Evolutionary conservation across 2,329 filamentous ascomycete species (phyloP), one percentile per base, ranked within the genome.

Genomic region (Xylaria sp.): DNA sequence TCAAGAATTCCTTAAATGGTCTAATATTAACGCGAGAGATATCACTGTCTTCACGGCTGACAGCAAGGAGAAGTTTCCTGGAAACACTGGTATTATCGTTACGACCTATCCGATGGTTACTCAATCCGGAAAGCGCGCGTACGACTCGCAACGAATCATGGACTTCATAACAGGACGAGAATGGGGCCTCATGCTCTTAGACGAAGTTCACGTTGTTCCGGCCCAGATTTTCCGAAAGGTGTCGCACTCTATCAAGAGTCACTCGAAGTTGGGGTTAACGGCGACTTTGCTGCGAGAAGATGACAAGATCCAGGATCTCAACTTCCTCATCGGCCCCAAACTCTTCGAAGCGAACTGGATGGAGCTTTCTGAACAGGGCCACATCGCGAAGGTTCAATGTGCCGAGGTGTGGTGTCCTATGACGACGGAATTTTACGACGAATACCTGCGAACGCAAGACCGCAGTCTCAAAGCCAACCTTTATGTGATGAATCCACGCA

Each of bases 41-140:
- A 92, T 99, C 69, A 91, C 92, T 35, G 87, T 96, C 57, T 99
- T 99, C 74, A 97, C 94, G 0, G 93, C 92, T 0, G 92, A 96
- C 66, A 91, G 91, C 72, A 99, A 99, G 75, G 81, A 82, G 55
- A 82, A 81, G 59, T 96, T 99, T 69, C 87, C 88, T 1, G 86
- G 92, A 54, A 93, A 91, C 70, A 96, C 94, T 1, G 94, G 94
- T 71, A 92, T 99, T 65, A 95, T 99, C 66, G 92, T 99, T 55
- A 96, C 92, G 9, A 99, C 94, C 1, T 99, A 99, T 74, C 94
- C 91, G 60, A 99, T 99, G 94, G 92, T 99, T n/a, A 96, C 91
- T 7, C 90, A 94, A 70, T 92, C 88, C 11, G 84, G 91, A 54
- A 89, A 91, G 61, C 84, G 93, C 60, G 93, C 94, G 1, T 88